Evolutionary conservation across 179 eudicot genomes (phyloP), one percentile per base, ranked within the genome.

Genomic region (Beta lomatogona): DNA sequence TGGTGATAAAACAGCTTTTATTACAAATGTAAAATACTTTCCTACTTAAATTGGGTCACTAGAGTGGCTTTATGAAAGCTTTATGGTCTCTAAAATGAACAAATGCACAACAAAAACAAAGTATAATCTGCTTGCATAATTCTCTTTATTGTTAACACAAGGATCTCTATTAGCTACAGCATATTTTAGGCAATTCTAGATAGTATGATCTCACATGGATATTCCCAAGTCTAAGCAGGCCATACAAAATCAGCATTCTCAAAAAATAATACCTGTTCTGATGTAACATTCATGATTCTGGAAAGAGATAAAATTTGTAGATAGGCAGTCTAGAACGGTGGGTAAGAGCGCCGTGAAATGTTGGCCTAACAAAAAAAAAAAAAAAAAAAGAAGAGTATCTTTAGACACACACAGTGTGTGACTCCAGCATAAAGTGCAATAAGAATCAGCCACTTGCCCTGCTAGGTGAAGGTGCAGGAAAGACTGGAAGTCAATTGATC

Each of bases 241-340:
- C 14, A 70, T 4, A 78, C 45, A 50, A 41, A 78, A 22, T 9
- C n/a, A 72, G 45, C 9, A 16, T 12, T 54, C n/a, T 45, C 50
- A 28, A 13, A 12, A 1, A 36, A 67, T 41, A 13, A 70, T 82
- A 93, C 99, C 99, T 89, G 99, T 91, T 87, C 91, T 90, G 82
- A 97, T 87, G 88, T 91, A 97, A 92, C 97, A 94, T 82, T 97
- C 99, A 60, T 97, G 99, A 85, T 80, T 88, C 86, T 88, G 94
- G 78, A 88, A 97, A 79, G 91, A 85, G 84, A 87, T 74, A 78
- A 97, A 97, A 82, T 92, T 97, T 76, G 92, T 84, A 21, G 97
- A 89, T 52, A 97, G 87, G 85, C 91, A 94, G 85, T 94, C 96
- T 79, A 97, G 83, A 59, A 91, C 91, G 79, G 88, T 87, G 14